These are phyloP conservation scores for Gleditsia sinensis DNA, from an alignment of 306 rosid genomes.

Conservation along the genomic window DNA sequence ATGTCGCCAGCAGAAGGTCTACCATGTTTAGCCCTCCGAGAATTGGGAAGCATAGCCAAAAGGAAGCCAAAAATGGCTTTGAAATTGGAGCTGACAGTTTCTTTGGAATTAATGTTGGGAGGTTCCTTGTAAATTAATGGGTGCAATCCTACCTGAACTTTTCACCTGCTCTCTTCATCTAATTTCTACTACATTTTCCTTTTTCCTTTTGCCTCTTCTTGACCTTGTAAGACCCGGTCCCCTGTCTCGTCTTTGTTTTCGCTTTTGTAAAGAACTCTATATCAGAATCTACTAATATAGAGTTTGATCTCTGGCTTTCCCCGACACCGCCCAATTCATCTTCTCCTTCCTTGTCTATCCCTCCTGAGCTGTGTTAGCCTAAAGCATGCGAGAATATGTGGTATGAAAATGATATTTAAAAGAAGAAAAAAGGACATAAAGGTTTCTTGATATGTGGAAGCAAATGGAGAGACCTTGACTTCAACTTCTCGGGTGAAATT, in stretches of 20 bases:
- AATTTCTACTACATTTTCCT: neutral
- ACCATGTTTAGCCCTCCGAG: conserved; percentile 40
- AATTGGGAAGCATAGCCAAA: conserved; percentile 39
- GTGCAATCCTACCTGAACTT: conserved; percentile 98
- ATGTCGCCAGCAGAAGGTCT: conserved; percentile 36
- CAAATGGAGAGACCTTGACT: conserved; percentile 20
- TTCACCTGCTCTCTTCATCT: conserved; percentile 6
- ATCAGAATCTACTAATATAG: conserved; percentile 37
- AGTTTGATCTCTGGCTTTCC: conserved; percentile 36
- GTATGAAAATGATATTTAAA: too few relatives aligned
- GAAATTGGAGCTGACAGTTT: conserved; percentile 43
- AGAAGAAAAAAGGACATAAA: conserved; percentile 22
- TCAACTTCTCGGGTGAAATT: neutral
- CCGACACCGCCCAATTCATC: conserved; percentile 58
- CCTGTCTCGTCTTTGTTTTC: conserved; percentile 20
- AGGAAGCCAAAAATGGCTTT: conserved; percentile 40
- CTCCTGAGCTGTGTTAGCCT: conserved; percentile 85
- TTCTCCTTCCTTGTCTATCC: conserved; percentile 98
- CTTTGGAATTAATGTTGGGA: neutral
- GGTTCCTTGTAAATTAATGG: conserved; percentile 43
- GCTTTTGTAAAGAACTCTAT: conserved; percentile 18
- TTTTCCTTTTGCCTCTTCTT: conserved; percentile 68
- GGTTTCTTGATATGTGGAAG: conserved; percentile 16
- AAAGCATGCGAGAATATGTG: conserved; percentile 3
- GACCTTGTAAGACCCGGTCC: conserved; percentile 89